phyloP scores from a whole-genome alignment of 2,329 filamentous ascomycete genomes.

The Pseudogymnoascus sp. region DNA sequence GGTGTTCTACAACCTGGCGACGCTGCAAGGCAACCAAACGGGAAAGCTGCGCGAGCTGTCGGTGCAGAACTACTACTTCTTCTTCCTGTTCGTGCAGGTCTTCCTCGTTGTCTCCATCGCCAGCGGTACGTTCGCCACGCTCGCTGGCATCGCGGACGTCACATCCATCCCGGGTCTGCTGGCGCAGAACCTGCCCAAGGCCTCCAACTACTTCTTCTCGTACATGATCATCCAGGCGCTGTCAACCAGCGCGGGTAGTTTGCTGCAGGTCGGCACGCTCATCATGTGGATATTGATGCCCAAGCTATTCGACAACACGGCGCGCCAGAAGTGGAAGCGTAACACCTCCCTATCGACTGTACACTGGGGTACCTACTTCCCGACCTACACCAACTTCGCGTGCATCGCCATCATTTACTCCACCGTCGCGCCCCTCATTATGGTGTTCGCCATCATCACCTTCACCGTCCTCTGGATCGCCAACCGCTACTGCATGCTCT shows the following conservation, averaged over 20 bases:
- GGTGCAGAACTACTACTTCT: constrained; percentile 91
- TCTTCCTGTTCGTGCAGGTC: constrained; percentile 88
- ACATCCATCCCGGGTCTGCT: constrained; percentile 62
- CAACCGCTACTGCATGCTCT: constrained; percentile 94
- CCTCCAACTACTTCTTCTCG: constrained; percentile 95
- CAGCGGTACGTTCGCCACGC: constrained; percentile 60
- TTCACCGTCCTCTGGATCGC: constrained; percentile 90
- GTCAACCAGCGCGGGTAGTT: constrained; percentile 79
- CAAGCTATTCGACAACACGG: constrained; percentile 75
- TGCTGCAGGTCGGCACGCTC: constrained; percentile 76
- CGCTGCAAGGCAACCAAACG: constrained; percentile 73
- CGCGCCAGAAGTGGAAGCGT: constrained; percentile 72
- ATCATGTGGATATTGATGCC: constrained; percentile 75
- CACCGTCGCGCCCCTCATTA: constrained; percentile 81
- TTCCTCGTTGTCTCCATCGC: constrained; percentile 88
- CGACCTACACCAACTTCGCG: constrained; percentile 92
- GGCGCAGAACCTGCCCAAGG: constrained; percentile 72
- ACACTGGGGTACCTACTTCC: constrained; percentile 90
- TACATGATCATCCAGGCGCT: constrained; percentile 96
- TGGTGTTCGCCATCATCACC: constrained; percentile 87
- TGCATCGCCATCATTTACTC: constrained; percentile 88
- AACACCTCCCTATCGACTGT: constrained; percentile 73
- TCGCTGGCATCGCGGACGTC: constrained; percentile 56
- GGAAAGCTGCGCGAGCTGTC: constrained; percentile 69
- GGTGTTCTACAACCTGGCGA: constrained; percentile 66